These are phyloP conservation scores for Erysimum cheiranthoides DNA, from an alignment of 345 rosid genomes.

Conservation along the genomic window DNA sequence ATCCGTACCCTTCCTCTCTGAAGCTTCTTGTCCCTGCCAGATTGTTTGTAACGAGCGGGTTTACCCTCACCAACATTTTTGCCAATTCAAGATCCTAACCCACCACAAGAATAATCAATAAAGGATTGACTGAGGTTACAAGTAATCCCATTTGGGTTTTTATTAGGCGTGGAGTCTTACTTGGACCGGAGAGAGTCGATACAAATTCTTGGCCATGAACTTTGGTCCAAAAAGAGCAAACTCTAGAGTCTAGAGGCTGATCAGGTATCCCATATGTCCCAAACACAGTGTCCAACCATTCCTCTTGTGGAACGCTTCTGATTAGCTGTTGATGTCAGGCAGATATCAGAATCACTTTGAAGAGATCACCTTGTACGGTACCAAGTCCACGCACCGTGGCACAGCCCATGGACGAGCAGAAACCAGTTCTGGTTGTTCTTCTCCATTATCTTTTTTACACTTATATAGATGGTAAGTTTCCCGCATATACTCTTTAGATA, in stretches of 20 bases:
- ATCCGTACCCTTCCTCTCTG: slow-evolving; percentile 30
- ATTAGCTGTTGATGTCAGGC: neutral
- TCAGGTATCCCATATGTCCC: slow-evolving; percentile 1
- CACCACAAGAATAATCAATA: no score
- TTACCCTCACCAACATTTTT: slow-evolving; percentile 35
- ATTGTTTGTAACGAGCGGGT: slow-evolving; percentile 33
- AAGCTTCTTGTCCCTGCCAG: slow-evolving; percentile 21
- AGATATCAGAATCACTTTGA: neutral
- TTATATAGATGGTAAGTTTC: neutral
- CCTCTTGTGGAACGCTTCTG: neutral
- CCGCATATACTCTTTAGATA: neutral
- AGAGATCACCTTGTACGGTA: slow-evolving; percentile 3
- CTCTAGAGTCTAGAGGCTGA: neutral
- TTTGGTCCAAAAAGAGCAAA: slow-evolving; percentile 36
- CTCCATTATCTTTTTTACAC: slow-evolving; percentile 5
- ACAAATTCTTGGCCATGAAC: neutral
- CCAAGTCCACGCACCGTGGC: slow-evolving; percentile 55
- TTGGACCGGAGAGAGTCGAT: slow-evolving; percentile 42
- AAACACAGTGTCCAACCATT: neutral
- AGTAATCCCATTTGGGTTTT: neutral
- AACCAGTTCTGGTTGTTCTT: slow-evolving; percentile 25
- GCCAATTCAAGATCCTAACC: slow-evolving; percentile 44
- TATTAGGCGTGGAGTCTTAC: slow-evolving; percentile 13
- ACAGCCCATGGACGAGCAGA: slow-evolving; percentile 45
- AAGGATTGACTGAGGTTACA: neutral